A percentile compares a stretch with the other conserved stretches of the same genome.
These are phyloP conservation scores for Articulospora tetracladia DNA, from an alignment of 495 filamentous ascomycete species.

Conservation along the genomic window DNA sequence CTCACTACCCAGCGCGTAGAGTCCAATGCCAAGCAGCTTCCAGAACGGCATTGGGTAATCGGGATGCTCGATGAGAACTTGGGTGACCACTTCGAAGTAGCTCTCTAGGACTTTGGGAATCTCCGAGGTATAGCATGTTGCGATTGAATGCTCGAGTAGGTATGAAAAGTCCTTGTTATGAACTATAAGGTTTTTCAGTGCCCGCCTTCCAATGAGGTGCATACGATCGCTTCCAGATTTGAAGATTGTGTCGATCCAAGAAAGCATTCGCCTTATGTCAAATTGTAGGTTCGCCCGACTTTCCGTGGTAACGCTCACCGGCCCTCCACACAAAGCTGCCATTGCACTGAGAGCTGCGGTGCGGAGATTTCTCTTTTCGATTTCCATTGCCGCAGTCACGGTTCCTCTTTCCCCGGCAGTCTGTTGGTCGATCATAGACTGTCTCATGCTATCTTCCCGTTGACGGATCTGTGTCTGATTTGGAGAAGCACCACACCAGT, in stretches of 20 bases:
- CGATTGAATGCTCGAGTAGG: constrained; percentile 80
- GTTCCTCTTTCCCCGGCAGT: constrained; percentile 63
- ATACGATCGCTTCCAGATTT: constrained; percentile 81
- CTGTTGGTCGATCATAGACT: constrained; percentile 65
- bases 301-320: constrained; percentile 82
- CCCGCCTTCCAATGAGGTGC: constrained; percentile 86
- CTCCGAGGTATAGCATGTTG: constrained; percentile 78
- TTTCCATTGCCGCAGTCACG: constrained; percentile 86
- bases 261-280: constrained; percentile 85
- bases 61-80: constrained; percentile 75
- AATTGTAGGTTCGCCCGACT: constrained; percentile 80
- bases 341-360: constrained; percentile 92
- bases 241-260: constrained; percentile 95
- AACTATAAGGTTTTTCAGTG: constrained; percentile 84
- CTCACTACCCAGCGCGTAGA: constrained; percentile 89
- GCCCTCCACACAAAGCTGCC: constrained; percentile 90
- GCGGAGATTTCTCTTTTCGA: constrained; percentile 87
- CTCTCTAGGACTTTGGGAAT: constrained; percentile 82
- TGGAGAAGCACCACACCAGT: constrained; percentile 97
- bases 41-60: constrained; percentile 84
- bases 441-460: constrained; percentile 83
- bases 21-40: constrained; percentile 79
- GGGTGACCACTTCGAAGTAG: constrained; percentile 89
- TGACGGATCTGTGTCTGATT: constrained; percentile 80
- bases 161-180: constrained; percentile 84